phyloP scores from a whole-genome alignment of 202 grass and related monocot species.

The Bolboschoenoplectus hybrid region DNA sequence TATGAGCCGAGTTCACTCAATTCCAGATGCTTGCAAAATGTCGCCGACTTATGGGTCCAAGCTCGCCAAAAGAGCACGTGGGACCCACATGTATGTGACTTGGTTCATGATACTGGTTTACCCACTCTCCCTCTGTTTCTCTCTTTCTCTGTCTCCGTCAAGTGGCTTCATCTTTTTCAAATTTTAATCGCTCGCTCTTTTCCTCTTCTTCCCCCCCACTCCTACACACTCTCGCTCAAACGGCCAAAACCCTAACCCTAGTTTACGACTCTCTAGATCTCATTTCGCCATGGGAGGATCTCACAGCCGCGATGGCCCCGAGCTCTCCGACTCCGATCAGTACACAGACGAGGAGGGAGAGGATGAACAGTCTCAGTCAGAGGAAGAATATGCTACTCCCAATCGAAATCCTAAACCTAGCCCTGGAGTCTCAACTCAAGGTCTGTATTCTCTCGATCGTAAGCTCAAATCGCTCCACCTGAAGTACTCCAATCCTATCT shows the following conservation, averaged over 20 bases:
- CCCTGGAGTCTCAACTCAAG: constrained; percentile 41
- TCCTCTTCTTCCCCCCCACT: not conserved
- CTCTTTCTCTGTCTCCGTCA: not conserved
- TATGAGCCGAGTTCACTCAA: not conserved
- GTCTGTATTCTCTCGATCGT: constrained; percentile 63
- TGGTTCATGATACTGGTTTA: not conserved
- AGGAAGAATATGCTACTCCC: constrained; percentile 47
- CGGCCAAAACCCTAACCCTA: constrained; percentile 55
- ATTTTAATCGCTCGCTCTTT: constrained; percentile 55
- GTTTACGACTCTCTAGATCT: not conserved
- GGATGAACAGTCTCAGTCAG: constrained; percentile 21
- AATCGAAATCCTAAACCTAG: constrained; percentile 28
- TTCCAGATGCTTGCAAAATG: not conserved
- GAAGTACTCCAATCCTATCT: constrained; percentile 69
- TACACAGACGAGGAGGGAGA: constrained; percentile 51
- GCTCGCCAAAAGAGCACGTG: not conserved
- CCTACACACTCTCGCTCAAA: not conserved
- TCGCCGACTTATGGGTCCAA: not conserved
- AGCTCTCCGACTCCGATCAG: constrained; percentile 73
- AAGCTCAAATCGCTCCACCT: constrained; percentile 73
- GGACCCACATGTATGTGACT: not conserved
- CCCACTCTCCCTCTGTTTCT: not conserved
- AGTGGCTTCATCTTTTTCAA: constrained; percentile 41
- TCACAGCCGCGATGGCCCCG: constrained; percentile 74
- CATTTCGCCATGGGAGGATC: constrained; percentile 64